phyloP scores from a whole-genome alignment of 805 yeast species.

The Nakazawaea molendinolei region DNA sequence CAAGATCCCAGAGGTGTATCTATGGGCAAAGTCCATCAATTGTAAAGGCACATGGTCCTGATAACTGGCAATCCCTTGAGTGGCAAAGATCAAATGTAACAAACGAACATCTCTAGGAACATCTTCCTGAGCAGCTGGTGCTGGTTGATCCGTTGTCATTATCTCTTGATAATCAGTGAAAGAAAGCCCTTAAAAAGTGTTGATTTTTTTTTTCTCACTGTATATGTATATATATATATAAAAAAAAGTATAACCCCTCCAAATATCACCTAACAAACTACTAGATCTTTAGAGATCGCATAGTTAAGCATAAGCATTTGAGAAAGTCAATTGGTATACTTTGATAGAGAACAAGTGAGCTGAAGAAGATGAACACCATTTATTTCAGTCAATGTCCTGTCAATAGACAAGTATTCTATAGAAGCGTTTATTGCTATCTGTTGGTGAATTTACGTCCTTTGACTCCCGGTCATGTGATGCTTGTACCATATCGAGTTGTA shows the following conservation, averaged over 20 bases:
- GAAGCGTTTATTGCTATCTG: slow-evolving; percentile 62
- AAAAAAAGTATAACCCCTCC: no score
- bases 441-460: slow-evolving; percentile 88
- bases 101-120: slow-evolving; percentile 89
- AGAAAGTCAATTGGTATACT: no score
- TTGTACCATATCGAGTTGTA: slow-evolving; percentile 75
- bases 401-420: slow-evolving; percentile 41
- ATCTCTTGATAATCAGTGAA: neutral
- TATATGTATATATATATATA: neutral
- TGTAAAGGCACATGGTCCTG: slow-evolving; percentile 96
- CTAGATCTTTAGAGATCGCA: no score
- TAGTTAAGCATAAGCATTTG: no score
- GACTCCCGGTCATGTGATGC: slow-evolving; percentile 88
- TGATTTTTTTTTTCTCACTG: neutral
- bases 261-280: no score
- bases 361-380: slow-evolving; percentile 3
- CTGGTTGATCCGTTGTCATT: slow-evolving; percentile 12
- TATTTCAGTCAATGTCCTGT: slow-evolving; percentile 36
- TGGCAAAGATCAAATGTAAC: slow-evolving; percentile 83
- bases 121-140: slow-evolving; percentile 17
- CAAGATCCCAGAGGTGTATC: slow-evolving; percentile 78
- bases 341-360: no score
- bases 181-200: neutral
- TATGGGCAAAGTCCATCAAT: slow-evolving; percentile 92
- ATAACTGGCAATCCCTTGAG: slow-evolving; percentile 85